Evolutionary conservation across 108 stramenopile species (phyloP), one percentile per base, ranked within the genome.

Genomic region (Nitzschia inconspicua): DNA sequence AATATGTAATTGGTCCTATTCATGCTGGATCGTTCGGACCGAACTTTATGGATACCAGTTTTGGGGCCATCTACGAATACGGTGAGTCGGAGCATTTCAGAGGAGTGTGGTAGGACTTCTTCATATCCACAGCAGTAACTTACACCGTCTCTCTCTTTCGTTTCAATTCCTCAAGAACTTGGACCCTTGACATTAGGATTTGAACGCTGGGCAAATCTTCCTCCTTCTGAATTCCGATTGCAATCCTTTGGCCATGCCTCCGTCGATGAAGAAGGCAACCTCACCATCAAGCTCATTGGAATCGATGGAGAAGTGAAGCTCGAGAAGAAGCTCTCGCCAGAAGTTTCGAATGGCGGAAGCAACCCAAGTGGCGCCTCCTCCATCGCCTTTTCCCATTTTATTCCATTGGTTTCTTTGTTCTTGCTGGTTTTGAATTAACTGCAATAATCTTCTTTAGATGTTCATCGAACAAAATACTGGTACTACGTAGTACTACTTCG

Each of bases 241-340:
- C 74, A 75, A 60, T 70, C 74, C 0, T 75, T 75, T 40, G 74
- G 74, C 8, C 57, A 75, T 65, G 74, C 68, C 6, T 61, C 68
- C 11, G 68, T 75, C 9, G 63, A 61, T 28, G 68, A 65, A 29
- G 51, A 39, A 34, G 68, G 74, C 9, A 43, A 32, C 40, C 54
- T 75, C 4, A 22, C 22, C 13, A 70, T 75, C 57, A 69, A 75
- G 51, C 57, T 75, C 55, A 70, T 75, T 6, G 50, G 35, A 40
- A 75, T 75, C 50, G 57, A 69, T 54, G 74, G 68, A 9, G 44
- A 41, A 24, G 35, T 70, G 13, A 44, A 54, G 68, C 60, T 55
- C 34, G 62, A 75, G 19, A 63, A 58, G 34, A 48, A 51, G 8
- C 8, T 73, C 37, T 39, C 26, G 9, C 65, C 71, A 24, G n/a